Evolutionary conservation across 2,329 filamentous ascomycete species (phyloP).

Genomic region (Pezicula radicicola): DNA sequence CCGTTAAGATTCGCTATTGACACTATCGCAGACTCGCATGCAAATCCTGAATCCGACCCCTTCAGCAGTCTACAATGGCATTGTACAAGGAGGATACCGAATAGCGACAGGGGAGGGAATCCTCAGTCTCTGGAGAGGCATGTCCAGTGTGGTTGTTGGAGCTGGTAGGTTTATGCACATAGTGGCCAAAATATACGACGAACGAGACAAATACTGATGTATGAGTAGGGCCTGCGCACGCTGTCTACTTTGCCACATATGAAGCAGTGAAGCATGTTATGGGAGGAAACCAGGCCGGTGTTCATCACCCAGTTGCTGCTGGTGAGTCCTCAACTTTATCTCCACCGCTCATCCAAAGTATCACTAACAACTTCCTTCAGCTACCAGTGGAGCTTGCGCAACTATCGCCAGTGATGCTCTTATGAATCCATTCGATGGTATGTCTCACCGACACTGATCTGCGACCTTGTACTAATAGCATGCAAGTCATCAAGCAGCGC

Average conservation of each 20-base stretch:
- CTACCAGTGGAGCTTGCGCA: slow-evolving; percentile 87
- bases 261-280: slow-evolving; percentile 95
- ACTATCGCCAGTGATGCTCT: slow-evolving; percentile 97
- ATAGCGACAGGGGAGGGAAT: slow-evolving; percentile 90
- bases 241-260: slow-evolving; percentile 97
- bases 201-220: slow-evolving; percentile 18
- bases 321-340: slow-evolving; percentile 49
- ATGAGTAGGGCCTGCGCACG: slow-evolving; percentile 81
- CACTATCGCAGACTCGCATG: slow-evolving; percentile 77
- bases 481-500: slow-evolving; percentile 91
- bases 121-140: slow-evolving; percentile 89
- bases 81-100: slow-evolving; percentile 88
- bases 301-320: slow-evolving; percentile 90
- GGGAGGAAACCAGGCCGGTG: slow-evolving; percentile 83
- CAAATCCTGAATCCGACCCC: slow-evolving; percentile 87
- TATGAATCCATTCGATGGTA: slow-evolving; percentile 99
- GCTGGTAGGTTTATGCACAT: slow-evolving; percentile 62
- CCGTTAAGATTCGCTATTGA: slow-evolving; percentile 12
- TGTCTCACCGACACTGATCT: slow-evolving; percentile 25
- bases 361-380: slow-evolving; percentile 48
- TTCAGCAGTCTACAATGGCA: slow-evolving; percentile 79
- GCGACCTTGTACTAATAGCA: background rate
- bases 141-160: slow-evolving; percentile 93
- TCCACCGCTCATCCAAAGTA: background rate
- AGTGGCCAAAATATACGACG: background rate